phyloP scores from a whole-genome alignment of 2,329 filamentous ascomycete species.

The Aspergillus luchuensis region DNA sequence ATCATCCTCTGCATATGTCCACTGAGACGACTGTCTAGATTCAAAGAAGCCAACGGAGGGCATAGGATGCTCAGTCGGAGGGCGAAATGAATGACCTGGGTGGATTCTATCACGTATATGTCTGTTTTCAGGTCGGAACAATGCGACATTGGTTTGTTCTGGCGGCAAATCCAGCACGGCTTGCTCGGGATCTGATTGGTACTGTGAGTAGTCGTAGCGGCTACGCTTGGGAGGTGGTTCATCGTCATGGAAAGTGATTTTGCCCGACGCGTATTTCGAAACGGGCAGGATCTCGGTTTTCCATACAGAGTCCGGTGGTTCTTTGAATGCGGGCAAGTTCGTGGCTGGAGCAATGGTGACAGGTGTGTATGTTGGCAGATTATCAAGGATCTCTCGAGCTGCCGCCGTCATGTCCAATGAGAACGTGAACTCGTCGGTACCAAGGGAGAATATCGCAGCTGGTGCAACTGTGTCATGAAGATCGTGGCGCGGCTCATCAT shows the following conservation, averaged over 20 bases:
- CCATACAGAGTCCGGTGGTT: constrained; percentile 71
- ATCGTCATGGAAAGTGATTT: constrained; percentile 68
- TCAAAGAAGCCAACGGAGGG: constrained; percentile 90
- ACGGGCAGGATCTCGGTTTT: constrained; percentile 76
- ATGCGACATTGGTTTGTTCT: constrained; percentile 73
- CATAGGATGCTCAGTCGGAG: constrained; percentile 89
- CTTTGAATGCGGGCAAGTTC: constrained; percentile 60
- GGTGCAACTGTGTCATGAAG: constrained; percentile 57
- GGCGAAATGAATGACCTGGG: constrained; percentile 87
- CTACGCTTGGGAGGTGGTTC: constrained; percentile 74
- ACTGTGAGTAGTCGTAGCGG: constrained; percentile 77
- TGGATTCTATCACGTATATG: constrained; percentile 86
- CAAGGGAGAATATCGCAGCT: constrained; percentile 79
- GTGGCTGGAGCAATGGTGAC: constrained; percentile 58
- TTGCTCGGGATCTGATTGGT: constrained; percentile 66
- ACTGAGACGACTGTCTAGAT: constrained; percentile 81
- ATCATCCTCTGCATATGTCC: constrained; percentile 88
- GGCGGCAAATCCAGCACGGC: constrained; percentile 59
- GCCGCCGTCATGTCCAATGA: constrained; percentile 72
- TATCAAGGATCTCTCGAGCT: constrained; percentile 74
- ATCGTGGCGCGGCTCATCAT: constrained; percentile 49
- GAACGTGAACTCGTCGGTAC: constrained; percentile 79
- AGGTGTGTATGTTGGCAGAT: constrained; percentile 77
- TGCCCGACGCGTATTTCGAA: constrained; percentile 82
- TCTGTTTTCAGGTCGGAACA: constrained; percentile 89